These are phyloP conservation scores for Auriscalpium vulgare DNA, from an alignment of 768 basidiomycete genomes.

Conservation along the genomic window DNA sequence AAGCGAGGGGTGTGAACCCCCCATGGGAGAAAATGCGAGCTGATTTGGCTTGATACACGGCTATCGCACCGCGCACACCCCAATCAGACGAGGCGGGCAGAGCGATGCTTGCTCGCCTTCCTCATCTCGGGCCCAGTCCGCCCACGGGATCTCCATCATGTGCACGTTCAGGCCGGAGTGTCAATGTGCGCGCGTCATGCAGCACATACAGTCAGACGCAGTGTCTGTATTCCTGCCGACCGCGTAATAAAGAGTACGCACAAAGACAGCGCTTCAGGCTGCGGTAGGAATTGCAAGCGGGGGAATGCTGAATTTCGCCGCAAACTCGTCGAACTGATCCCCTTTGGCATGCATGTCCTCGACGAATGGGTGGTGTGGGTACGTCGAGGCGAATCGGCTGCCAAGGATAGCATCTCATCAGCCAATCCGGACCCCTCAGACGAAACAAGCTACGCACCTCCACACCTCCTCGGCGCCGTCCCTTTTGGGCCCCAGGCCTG, in stretches of 20 bases:
- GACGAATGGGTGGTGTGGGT: constrained; percentile 66
- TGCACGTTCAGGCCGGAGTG: too few relatives aligned
- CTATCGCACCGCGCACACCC: not conserved
- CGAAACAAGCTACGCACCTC: constrained; percentile 41
- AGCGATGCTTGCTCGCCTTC: too few relatives aligned
- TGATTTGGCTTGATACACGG: not conserved
- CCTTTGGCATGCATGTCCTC: constrained; percentile 53
- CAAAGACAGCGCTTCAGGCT: not conserved
- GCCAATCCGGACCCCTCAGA: constrained; percentile 2
- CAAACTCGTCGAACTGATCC: constrained; percentile 53
- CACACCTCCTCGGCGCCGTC: constrained; percentile 59
- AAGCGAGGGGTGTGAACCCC: not conserved
- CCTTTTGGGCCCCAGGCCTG: constrained; percentile 51
- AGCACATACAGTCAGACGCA: not conserved
- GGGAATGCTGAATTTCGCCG: constrained; percentile 55
- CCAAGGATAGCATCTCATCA: constrained; percentile 8
- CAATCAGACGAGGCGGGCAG: too few relatives aligned
- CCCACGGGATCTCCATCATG: too few relatives aligned
- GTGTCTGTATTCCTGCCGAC: not conserved
- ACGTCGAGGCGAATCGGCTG: constrained; percentile 38
- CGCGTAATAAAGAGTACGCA: not conserved
- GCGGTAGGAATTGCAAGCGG: constrained; percentile 32
- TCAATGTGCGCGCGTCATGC: too few relatives aligned
- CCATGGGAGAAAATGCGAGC: not conserved
- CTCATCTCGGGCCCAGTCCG: too few relatives aligned